Conservation (phyloP, 129 eudicot species). For the Helianthus annuus region DNA sequence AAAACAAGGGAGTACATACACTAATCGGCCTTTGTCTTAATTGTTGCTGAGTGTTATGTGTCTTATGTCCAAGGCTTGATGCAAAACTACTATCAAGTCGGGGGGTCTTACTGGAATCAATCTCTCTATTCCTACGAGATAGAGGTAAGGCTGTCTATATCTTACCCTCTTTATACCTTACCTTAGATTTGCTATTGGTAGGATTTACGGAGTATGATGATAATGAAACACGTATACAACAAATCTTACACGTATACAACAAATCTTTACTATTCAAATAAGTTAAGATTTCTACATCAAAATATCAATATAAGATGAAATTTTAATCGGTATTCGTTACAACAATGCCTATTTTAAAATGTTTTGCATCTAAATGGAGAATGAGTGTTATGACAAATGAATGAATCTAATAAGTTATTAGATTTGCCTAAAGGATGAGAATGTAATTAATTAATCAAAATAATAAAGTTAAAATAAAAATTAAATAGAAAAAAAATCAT, state of each 20-base stretch:
- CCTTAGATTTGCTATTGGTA: neutral
- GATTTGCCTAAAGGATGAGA: slow-evolving; percentile 23
- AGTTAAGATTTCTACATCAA: neutral
- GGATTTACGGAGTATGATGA: slow-evolving; percentile 19
- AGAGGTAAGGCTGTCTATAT: too few relatives aligned
- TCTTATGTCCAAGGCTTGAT: too few relatives aligned
- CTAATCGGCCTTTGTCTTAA: too few relatives aligned
- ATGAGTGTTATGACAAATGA: slow-evolving; percentile 41
- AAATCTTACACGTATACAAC: too few relatives aligned
- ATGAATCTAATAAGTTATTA: slow-evolving; percentile 43
- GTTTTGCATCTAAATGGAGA: slow-evolving; percentile 32
- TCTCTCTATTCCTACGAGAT: too few relatives aligned
- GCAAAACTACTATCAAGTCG: too few relatives aligned
- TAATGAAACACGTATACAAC: too few relatives aligned
- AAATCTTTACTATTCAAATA: neutral
- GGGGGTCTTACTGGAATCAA: too few relatives aligned
- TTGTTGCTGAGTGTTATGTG: too few relatives aligned
- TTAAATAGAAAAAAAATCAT: slow-evolving; percentile 30
- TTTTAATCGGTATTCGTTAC: slow-evolving; percentile 23
- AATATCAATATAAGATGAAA: neutral
- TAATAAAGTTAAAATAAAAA: slow-evolving; percentile 18
- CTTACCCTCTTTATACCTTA: too few relatives aligned
- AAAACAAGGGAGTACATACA: too few relatives aligned
- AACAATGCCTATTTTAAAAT: slow-evolving; percentile 30
- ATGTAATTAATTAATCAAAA: slow-evolving; percentile 17